phyloP scores from a whole-genome alignment of 2,329 filamentous ascomycete species.

The Cladosporium cucumerinum region DNA sequence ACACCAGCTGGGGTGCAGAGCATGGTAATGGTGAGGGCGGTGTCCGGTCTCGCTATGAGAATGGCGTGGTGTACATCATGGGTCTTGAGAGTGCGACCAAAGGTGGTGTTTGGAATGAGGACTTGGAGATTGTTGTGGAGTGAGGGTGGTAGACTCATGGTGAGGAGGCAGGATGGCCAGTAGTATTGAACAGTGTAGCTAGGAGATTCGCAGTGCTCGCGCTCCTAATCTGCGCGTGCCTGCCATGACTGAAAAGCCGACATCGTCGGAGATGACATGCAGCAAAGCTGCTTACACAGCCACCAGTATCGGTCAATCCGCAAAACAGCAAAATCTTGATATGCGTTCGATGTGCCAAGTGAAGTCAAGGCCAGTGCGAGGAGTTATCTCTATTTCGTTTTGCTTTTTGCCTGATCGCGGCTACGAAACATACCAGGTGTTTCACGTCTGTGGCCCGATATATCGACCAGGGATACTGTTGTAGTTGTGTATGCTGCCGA shows the following conservation, averaged over 20 bases:
- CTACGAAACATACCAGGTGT: not conserved
- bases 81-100: conserved; percentile 19
- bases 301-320: too few relatives aligned
- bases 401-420: not conserved
- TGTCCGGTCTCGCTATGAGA: conserved; percentile 16
- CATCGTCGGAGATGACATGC: too few relatives aligned
- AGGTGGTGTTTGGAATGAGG: conserved; percentile 19
- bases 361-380: not conserved
- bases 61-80: conserved; percentile 21
- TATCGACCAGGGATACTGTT: not conserved
- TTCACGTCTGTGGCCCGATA: not conserved
- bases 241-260: too few relatives aligned
- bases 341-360: not conserved
- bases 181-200: not conserved
- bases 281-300: too few relatives aligned
- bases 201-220: not conserved
- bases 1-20: not conserved
- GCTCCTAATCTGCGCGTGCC: not conserved
- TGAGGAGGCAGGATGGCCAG: not conserved
- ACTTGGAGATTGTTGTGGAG: conserved; percentile 15
- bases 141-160: not conserved
- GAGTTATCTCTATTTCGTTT: not conserved
- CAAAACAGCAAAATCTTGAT: too few relatives aligned
- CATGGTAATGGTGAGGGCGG: not conserved
- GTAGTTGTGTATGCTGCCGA: not conserved